A percentile compares a stretch with the other conserved stretches of the same genome.
Conservation (phyloP, 1,284 basidiomycete species). For the Leccinum pachyderme region DNA sequence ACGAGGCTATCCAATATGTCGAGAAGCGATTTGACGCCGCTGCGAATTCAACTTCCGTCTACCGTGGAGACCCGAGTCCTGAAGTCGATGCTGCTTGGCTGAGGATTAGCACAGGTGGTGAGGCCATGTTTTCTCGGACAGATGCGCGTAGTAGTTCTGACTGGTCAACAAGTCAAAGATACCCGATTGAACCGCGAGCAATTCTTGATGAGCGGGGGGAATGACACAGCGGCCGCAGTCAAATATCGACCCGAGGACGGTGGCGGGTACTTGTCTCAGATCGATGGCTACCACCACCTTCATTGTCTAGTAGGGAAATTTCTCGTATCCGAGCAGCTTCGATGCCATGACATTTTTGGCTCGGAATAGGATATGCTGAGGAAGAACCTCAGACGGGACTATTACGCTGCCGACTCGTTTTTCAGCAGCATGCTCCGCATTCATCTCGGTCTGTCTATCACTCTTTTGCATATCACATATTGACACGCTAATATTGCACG, state of each 20-base stretch:
- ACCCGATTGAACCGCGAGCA: constrained; percentile 1
- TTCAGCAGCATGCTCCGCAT: too few relatives aligned
- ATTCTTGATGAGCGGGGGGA: not conserved
- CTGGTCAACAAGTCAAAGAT: not conserved
- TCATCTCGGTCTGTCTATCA: too few relatives aligned
- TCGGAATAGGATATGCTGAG: not conserved
- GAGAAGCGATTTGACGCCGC: constrained; percentile 2
- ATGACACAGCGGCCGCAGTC: not conserved
- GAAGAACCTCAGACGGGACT: too few relatives aligned
- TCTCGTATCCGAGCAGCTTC: not conserved
- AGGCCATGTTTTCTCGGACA: not conserved
- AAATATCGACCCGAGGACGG: constrained; percentile 1
- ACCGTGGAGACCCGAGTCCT: not conserved
- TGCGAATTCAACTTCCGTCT: not conserved
- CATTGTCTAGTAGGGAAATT: not conserved
- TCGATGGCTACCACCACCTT: constrained; percentile 5
- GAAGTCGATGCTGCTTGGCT: constrained; percentile 1
- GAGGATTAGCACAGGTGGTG: not conserved
- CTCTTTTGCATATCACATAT: too few relatives aligned
- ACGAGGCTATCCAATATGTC: not conserved
- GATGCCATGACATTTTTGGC: not conserved
- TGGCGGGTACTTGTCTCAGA: constrained; percentile 3
- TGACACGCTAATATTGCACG: too few relatives aligned
- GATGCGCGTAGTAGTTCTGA: not conserved
- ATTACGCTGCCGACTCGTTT: too few relatives aligned